Evolutionary conservation across 2,329 filamentous ascomycete species (phyloP).

Genomic region (Ceratocystis cacaofunesta): DNA sequence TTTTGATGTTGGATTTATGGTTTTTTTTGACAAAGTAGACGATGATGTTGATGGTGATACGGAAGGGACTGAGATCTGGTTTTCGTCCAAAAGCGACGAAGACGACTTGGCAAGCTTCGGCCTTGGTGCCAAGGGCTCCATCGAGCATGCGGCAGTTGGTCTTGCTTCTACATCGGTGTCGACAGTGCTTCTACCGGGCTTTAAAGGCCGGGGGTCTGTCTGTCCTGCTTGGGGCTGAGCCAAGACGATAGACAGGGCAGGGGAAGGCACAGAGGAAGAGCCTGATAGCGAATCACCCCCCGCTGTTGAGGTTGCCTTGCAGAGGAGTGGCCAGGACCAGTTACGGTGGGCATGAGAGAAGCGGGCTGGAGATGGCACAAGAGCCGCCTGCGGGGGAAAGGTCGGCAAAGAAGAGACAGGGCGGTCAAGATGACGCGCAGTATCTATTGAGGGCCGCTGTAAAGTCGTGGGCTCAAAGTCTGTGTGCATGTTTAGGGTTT

Average conservation of each 20-base stretch:
- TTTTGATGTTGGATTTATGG: not conserved
- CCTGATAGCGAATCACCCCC: not conserved
- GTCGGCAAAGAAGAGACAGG: not conserved
- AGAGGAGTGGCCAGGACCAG: conserved; percentile 6
- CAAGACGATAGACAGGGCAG: not conserved
- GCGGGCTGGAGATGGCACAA: not conserved
- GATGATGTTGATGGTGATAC: not conserved
- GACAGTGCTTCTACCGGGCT: not conserved
- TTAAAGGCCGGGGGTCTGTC: not conserved
- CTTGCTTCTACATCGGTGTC: not conserved
- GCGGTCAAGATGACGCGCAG: not conserved
- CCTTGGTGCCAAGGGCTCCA: not conserved
- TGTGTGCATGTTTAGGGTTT: conserved; percentile 2
- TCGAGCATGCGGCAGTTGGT: not conserved
- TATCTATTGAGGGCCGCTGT: not conserved
- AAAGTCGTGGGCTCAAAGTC: not conserved
- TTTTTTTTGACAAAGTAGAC: not conserved
- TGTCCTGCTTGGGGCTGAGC: not conserved
- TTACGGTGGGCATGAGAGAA: not conserved
- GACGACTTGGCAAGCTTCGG: not conserved
- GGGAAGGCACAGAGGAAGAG: not conserved
- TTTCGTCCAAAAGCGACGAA: not conserved
- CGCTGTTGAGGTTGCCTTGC: not conserved
- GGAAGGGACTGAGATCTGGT: not conserved
- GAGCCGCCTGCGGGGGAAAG: not conserved